phyloP scores from a whole-genome alignment of 2,329 filamentous ascomycete species.

The Parafenestella ontariensis region DNA sequence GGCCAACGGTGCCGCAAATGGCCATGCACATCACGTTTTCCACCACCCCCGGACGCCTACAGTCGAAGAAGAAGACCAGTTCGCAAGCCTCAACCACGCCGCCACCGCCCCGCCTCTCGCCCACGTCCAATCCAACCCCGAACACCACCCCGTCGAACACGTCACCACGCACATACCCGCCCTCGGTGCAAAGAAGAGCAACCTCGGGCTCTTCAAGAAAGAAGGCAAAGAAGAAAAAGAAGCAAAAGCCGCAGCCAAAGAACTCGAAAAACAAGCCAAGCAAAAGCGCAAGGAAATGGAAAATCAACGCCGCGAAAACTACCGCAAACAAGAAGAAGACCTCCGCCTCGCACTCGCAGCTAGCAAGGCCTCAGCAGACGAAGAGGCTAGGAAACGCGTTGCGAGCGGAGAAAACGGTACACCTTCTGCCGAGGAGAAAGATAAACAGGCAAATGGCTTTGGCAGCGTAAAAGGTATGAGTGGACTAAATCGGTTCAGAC shows the following conservation, averaged over 20 bases:
- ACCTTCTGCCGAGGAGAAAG: slow-evolving; percentile 4
- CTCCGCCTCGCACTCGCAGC: slow-evolving; percentile 69
- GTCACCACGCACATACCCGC: slow-evolving; percentile 39
- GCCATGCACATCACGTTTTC: slow-evolving; percentile 38
- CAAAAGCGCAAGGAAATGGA: slow-evolving; percentile 58
- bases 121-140: slow-evolving; percentile 39
- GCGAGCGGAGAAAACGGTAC: slow-evolving; percentile 15
- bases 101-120: slow-evolving; percentile 64
- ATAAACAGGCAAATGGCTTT: slow-evolving; percentile 45
- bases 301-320: slow-evolving; percentile 60
- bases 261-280: slow-evolving; percentile 55
- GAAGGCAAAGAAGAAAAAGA: slow-evolving; percentile 72
- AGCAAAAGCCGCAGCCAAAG: slow-evolving; percentile 66
- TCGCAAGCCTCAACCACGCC: slow-evolving; percentile 70
- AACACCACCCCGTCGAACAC: slow-evolving; percentile 43
- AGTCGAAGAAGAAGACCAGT: slow-evolving; percentile 55
- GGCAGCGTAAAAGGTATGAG: slow-evolving; percentile 43
- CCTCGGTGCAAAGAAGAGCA: slow-evolving; percentile 47
- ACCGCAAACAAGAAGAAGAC: slow-evolving; percentile 67
- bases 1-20: slow-evolving; percentile 53
- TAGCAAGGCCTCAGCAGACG: slow-evolving; percentile 68
- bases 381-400: slow-evolving; percentile 46
- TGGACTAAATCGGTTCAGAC: slow-evolving; percentile 69
- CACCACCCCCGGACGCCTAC: slow-evolving; percentile 50
- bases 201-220: slow-evolving; percentile 58